These are phyloP conservation scores for Obelidium mucronatum DNA, from an alignment of 192 early-diverging fungal species.

Conservation along the genomic window DNA sequence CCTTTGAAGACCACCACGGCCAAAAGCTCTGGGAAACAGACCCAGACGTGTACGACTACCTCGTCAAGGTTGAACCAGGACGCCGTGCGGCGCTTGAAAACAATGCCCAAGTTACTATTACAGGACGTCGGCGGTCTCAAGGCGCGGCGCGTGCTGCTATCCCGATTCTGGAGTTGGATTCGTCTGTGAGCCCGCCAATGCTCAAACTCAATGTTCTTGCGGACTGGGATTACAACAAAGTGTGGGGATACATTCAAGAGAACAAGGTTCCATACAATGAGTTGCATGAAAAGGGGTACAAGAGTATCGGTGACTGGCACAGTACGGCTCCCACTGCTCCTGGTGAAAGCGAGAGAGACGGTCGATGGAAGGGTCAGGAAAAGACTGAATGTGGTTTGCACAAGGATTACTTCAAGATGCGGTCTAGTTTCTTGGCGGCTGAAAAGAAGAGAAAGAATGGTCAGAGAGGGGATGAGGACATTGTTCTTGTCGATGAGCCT, in stretches of 20 bases:
- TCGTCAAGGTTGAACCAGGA: constrained; percentile 94
- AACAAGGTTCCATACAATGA: constrained; percentile 92
- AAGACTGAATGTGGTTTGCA: constrained; percentile 97
- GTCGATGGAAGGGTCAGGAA: constrained; percentile 85
- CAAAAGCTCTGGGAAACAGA: constrained; percentile 84
- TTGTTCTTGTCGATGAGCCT: constrained; percentile 27
- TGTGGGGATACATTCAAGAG: constrained; percentile 83
- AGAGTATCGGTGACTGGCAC: constrained; percentile 92
- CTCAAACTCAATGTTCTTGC: constrained; percentile 95
- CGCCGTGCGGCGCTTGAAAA: constrained; percentile 84
- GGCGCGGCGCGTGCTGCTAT: constrained; percentile 81
- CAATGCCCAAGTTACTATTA: constrained; percentile 80
- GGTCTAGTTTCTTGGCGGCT: constrained; percentile 76
- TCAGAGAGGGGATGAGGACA: not conserved
- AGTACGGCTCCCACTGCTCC: constrained; percentile 75
- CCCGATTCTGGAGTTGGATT: constrained; percentile 83
- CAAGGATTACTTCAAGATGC: constrained; percentile 96
- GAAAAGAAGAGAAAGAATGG: constrained; percentile 70
- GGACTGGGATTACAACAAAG: constrained; percentile 87
- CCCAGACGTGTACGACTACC: constrained; percentile 76
- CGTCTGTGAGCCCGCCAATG: constrained; percentile 66
- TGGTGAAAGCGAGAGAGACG: constrained; percentile 81
- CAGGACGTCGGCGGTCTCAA: constrained; percentile 85
- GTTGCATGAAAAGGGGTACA: constrained; percentile 89
- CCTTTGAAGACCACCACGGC: constrained; percentile 80